These are phyloP conservation scores for Persicaria tinctoria DNA, from an alignment of 148 eudicot genomes.

Conservation along the genomic window DNA sequence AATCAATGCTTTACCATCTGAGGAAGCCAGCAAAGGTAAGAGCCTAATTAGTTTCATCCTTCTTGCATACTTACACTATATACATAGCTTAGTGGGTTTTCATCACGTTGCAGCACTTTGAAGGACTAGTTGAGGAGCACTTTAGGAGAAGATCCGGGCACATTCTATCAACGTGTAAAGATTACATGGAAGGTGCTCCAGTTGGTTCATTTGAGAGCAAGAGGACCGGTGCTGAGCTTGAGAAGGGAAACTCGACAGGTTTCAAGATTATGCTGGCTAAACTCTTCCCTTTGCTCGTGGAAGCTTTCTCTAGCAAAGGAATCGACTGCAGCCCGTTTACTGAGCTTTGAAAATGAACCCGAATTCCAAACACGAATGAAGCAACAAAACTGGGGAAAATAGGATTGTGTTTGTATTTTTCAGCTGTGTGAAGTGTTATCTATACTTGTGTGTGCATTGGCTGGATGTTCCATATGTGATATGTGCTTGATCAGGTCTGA, in stretches of 20 bases:
- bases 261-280: conserved; percentile 92
- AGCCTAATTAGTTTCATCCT: neutral
- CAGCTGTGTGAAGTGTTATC: neutral
- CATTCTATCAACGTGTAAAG: conserved; percentile 65
- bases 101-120: conserved; percentile 56
- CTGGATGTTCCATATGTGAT: too few species aligned
- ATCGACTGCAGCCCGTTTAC: conserved; percentile 42
- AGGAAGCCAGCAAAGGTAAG: conserved; percentile 78
- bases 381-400: neutral
- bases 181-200: conserved; percentile 71
- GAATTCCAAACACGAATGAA: neutral
- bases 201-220: conserved; percentile 32
- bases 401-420: neutral
- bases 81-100: neutral
- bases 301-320: conserved; percentile 63
- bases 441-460: too few species aligned
- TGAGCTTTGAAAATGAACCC: conserved; percentile 6
- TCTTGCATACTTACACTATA: neutral
- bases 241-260: conserved; percentile 57
- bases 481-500: too few species aligned
- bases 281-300: conserved; percentile 70
- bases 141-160: conserved; percentile 37
- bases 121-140: conserved; percentile 67
- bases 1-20: conserved; percentile 60
- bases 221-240: neutral